Evolutionary conservation across 2,329 filamentous ascomycete genomes (phyloP).

Genomic region (Aureobasidium lini): DNA sequence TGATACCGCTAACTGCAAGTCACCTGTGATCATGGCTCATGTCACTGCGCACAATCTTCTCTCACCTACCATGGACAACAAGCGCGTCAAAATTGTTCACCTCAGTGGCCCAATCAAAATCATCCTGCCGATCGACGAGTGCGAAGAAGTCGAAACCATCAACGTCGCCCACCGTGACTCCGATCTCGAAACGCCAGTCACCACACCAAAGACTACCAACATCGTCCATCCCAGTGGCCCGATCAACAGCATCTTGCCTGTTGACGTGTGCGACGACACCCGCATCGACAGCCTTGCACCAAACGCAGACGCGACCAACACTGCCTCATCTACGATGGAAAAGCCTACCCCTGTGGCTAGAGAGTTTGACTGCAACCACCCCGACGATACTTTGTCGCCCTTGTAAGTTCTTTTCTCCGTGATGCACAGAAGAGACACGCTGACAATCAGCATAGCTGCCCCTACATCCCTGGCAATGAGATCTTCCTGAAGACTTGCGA

Average conservation of each 20-base stretch:
- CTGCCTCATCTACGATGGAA: neutral
- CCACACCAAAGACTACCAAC: too few relatives aligned
- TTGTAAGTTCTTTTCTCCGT: too few relatives aligned
- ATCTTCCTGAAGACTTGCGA: neutral
- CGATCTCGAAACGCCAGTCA: too few relatives aligned
- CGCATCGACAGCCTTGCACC: neutral
- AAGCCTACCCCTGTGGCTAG: neutral
- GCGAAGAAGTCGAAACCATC: neutral
- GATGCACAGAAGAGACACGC: too few relatives aligned
- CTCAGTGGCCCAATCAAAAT: neutral
- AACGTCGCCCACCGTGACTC: too few relatives aligned
- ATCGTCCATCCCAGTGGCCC: neutral
- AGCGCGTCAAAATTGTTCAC: neutral
- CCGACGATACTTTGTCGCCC: neutral
- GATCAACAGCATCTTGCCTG: neutral
- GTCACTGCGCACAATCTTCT: neutral
- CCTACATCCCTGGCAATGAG: neutral
- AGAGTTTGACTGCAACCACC: neutral
- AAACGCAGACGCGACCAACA: neutral
- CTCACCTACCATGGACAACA: too few relatives aligned
- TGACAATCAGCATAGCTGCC: too few relatives aligned
- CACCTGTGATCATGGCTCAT: neutral
- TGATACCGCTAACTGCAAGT: neutral
- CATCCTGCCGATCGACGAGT: neutral
- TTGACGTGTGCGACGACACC: neutral